phyloP scores from a whole-genome alignment of 345 rosid genomes.

The Salix viminalis region DNA sequence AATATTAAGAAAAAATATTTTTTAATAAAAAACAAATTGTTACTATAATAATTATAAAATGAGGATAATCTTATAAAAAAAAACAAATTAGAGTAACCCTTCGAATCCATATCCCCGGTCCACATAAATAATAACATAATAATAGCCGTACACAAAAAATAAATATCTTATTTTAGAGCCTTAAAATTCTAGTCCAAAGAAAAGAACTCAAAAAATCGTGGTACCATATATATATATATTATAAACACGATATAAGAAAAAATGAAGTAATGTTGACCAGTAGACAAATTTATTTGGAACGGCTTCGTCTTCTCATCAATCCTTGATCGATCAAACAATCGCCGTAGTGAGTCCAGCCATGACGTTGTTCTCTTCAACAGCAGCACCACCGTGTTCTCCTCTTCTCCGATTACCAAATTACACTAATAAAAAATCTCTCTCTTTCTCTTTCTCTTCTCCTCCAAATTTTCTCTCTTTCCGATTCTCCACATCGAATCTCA shows the following conservation, averaged over 20 bases:
- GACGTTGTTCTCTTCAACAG: conserved; percentile 41
- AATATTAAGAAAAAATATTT: no score
- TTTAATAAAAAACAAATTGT: no score
- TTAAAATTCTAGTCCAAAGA: background rate
- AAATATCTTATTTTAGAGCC: background rate
- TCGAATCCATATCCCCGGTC: no score
- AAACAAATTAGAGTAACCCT: no score
- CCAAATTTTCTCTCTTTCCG: conserved; percentile 37
- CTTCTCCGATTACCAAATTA: conserved; percentile 25
- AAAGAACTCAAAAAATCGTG: background rate
- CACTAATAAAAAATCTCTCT: background rate
- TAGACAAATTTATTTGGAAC: background rate
- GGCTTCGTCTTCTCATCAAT: background rate
- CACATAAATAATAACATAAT: no score
- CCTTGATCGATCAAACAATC: background rate
- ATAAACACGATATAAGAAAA: background rate
- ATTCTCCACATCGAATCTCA: conserved; percentile 31
- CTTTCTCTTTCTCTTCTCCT: conserved; percentile 13
- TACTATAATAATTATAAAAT: no score
- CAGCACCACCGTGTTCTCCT: conserved; percentile 20
- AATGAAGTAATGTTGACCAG: background rate
- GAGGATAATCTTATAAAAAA: no score
- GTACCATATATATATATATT: background rate
- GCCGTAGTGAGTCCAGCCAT: conserved; percentile 7
- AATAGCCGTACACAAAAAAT: background rate